Evolutionary conservation across 495 filamentous ascomycete species (phyloP).

Genomic region (Pyrenula aspistea): DNA sequence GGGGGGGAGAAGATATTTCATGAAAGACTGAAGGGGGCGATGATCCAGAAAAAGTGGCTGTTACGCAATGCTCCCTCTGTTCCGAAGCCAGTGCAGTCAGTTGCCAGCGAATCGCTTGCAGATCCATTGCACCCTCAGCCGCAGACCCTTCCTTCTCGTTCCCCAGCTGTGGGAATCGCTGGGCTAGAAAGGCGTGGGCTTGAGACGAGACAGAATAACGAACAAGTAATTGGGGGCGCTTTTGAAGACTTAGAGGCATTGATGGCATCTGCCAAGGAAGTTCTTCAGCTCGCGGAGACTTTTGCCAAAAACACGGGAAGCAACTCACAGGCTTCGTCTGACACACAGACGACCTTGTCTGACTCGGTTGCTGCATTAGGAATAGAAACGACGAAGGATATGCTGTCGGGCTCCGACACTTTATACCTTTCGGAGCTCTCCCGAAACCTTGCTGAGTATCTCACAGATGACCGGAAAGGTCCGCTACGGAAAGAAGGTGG

Average conservation of each 20-base stretch:
- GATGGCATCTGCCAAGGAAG: conserved; percentile 93
- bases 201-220: conserved; percentile 79
- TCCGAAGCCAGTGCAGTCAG: conserved; percentile 43
- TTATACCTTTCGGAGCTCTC: conserved; percentile 68
- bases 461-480: conserved; percentile 79
- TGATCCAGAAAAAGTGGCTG: conserved; percentile 94
- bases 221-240: conserved; percentile 81
- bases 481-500: conserved; percentile 77
- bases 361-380: conserved; percentile 78
- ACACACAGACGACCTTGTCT: conserved; percentile 62
- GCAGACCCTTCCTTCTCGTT: conserved; percentile 10
- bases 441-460: conserved; percentile 81
- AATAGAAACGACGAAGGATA: conserved; percentile 88
- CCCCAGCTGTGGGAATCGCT: conserved; percentile 66
- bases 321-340: conserved; percentile 37
- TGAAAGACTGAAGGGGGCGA: conserved; percentile 72
- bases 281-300: conserved; percentile 82
- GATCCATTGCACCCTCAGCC: conserved; percentile 5
- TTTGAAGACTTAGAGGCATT: conserved; percentile 95
- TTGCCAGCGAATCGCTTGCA: background rate
- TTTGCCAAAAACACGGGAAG: conserved; percentile 60
- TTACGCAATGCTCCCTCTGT: conserved; percentile 85
- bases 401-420: conserved; percentile 50
- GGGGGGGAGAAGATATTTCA: conserved; percentile 76
- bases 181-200: conserved; percentile 76